These are phyloP conservation scores for Cruciata laevipes DNA, from an alignment of 257 asterid species.

Conservation along the genomic window DNA sequence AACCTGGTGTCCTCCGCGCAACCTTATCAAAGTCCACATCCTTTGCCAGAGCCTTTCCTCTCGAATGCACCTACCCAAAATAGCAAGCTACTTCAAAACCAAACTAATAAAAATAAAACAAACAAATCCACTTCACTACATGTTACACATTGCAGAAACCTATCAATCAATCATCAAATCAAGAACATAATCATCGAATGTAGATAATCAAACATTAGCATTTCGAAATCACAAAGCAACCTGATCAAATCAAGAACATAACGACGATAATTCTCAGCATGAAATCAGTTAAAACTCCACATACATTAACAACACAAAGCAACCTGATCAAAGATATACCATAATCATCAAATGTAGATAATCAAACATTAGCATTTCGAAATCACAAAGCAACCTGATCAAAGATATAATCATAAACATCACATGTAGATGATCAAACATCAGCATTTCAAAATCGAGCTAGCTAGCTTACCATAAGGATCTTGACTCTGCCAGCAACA, in stretches of 20 bases:
- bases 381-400: neutral
- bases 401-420: neutral
- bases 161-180: too few species aligned
- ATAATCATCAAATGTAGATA: neutral
- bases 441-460: neutral
- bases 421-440: too few species aligned
- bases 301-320: neutral
- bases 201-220: too few species aligned
- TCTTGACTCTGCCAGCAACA: conserved; percentile 93
- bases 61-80: conserved; percentile 61
- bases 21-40: conserved; percentile 95
- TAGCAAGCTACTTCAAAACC: neutral
- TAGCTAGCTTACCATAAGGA: conserved; percentile 57
- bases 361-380: too few species aligned
- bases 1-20: conserved; percentile 95
- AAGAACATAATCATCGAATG: neutral
- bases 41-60: conserved; percentile 96
- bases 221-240: too few species aligned
- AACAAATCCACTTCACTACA: neutral
- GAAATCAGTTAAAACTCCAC: too few species aligned
- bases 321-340: neutral
- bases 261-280: neutral
- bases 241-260: neutral
- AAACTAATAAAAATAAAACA: neutral
- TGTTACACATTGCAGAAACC: neutral